phyloP scores from a whole-genome alignment of 2,329 filamentous ascomycete genomes.

The Aureobasidium sp. region DNA sequence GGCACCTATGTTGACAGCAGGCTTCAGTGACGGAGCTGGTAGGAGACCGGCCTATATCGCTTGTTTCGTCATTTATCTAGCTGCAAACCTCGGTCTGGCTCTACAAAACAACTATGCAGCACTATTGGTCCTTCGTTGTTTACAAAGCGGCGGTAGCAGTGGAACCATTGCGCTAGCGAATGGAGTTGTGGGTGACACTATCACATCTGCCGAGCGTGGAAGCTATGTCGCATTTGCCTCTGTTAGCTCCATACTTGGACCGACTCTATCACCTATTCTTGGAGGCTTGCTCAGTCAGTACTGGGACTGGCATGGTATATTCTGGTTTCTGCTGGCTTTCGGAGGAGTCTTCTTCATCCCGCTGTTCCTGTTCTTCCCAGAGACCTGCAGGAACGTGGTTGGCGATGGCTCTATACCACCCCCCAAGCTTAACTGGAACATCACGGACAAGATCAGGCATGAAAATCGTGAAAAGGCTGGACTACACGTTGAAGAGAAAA shows the following conservation, averaged over 20 bases:
- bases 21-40: slow-evolving; percentile 27
- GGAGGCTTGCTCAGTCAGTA: slow-evolving; percentile 58
- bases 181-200: slow-evolving; percentile 65
- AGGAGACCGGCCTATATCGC: slow-evolving; percentile 28
- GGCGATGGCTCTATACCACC: slow-evolving; percentile 55
- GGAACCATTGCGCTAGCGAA: slow-evolving; percentile 64
- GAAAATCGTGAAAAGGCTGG: slow-evolving; percentile 19
- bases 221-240: slow-evolving; percentile 64
- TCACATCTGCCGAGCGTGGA: slow-evolving; percentile 62
- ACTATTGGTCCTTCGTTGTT: slow-evolving; percentile 52
- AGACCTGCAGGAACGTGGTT: slow-evolving; percentile 45
- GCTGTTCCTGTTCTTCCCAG: slow-evolving; percentile 50
- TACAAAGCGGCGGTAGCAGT: slow-evolving; percentile 59
- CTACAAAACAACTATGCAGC: slow-evolving; percentile 33
- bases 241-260: slow-evolving; percentile 46
- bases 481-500: slow-evolving; percentile 20
- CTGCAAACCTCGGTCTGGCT: slow-evolving; percentile 30
- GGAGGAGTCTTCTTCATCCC: slow-evolving; percentile 45
- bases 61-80: slow-evolving; percentile 28
- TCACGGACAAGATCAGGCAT: slow-evolving; percentile 37
- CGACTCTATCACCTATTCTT: slow-evolving; percentile 51
- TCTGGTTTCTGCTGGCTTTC: slow-evolving; percentile 60
- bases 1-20: slow-evolving; percentile 27
- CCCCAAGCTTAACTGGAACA: slow-evolving; percentile 51
- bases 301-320: slow-evolving; percentile 60